A percentile compares a stretch with the other conserved stretches of the same genome.
Conservation (phyloP, 176 grass and related monocot species). For the Paspalum vaginatum region DNA sequence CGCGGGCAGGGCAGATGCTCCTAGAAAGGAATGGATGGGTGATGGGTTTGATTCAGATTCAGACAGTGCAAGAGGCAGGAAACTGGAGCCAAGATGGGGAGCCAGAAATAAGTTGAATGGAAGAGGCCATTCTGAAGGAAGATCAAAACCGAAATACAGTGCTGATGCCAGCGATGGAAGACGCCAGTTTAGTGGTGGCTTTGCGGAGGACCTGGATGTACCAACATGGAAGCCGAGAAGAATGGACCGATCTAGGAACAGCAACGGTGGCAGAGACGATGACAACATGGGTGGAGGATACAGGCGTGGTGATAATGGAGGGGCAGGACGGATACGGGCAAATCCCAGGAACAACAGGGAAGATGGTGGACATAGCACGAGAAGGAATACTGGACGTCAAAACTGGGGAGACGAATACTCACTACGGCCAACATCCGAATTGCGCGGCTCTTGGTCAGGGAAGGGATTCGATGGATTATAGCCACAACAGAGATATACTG, state of each 20-base stretch:
- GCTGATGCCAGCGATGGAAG: not conserved
- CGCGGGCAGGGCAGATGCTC: not conserved
- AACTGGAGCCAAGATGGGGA: conserved; percentile 8
- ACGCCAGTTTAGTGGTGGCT: not conserved
- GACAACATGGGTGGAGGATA: not conserved
- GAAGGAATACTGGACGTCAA: not conserved
- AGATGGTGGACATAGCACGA: not conserved
- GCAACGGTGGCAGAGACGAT: not conserved
- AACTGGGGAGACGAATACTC: conserved; percentile 35
- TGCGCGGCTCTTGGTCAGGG: not conserved
- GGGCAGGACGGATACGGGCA: not conserved
- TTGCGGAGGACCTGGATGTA: conserved; percentile 36
- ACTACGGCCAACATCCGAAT: conserved; percentile 39
- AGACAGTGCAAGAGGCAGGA: not conserved
- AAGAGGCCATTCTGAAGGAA: not conserved
- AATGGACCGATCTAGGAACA: conserved; percentile 21
- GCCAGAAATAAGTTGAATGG: not conserved
- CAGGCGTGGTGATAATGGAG: conserved; percentile 21
- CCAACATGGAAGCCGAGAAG: conserved; percentile 53
- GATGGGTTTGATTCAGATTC: conserved; percentile 7
- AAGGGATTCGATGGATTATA: conserved; percentile 1
- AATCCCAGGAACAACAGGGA: not conserved
- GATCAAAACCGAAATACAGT: not conserved
- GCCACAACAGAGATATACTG: not conserved
- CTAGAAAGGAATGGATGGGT: not conserved